phyloP scores from a whole-genome alignment of 768 basidiomycete genomes.

The Stropharia rugosoannulata region DNA sequence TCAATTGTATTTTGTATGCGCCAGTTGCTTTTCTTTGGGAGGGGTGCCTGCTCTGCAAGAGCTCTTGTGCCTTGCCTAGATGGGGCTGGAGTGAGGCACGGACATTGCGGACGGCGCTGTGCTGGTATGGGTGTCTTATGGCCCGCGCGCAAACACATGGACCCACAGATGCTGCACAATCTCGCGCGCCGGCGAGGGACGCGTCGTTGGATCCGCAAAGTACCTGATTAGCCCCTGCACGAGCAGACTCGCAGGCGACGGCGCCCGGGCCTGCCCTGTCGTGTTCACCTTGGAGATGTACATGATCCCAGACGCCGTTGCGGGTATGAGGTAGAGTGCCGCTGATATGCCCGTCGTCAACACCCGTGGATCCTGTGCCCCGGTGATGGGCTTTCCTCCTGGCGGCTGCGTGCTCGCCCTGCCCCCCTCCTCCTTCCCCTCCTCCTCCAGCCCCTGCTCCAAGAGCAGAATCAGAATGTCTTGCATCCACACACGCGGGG shows the following conservation, averaged over 20 bases:
- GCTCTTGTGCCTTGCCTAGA: too few species aligned
- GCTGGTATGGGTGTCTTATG: too few species aligned
- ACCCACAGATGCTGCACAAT: too few species aligned
- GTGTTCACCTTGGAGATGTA: slow-evolving; percentile 96
- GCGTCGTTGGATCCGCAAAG: too few species aligned
- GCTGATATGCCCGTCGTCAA: slow-evolving; percentile 83
- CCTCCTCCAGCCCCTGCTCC: slow-evolving; percentile 40
- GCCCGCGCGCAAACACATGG: too few species aligned
- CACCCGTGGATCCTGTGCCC: slow-evolving; percentile 37
- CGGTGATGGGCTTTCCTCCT: background rate
- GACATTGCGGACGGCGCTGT: too few species aligned
- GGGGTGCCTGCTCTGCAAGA: too few species aligned
- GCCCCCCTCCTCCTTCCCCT: background rate
- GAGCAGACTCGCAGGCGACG: slow-evolving; percentile 70
- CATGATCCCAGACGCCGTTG: slow-evolving; percentile 67
- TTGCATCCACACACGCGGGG: slow-evolving; percentile 62
- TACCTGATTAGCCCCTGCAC: slow-evolving; percentile 68
- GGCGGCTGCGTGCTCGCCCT: background rate
- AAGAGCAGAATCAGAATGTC: slow-evolving; percentile 77
- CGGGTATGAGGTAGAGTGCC: slow-evolving; percentile 68
- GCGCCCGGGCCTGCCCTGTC: slow-evolving; percentile 68
- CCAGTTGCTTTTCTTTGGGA: too few species aligned
- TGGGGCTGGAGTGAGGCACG: too few species aligned
- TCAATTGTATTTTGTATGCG: too few species aligned
- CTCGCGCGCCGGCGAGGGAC: too few species aligned